Evolutionary conservation across 495 filamentous ascomycete species (phyloP).

Genomic region (Clavariopsis aquatica): DNA sequence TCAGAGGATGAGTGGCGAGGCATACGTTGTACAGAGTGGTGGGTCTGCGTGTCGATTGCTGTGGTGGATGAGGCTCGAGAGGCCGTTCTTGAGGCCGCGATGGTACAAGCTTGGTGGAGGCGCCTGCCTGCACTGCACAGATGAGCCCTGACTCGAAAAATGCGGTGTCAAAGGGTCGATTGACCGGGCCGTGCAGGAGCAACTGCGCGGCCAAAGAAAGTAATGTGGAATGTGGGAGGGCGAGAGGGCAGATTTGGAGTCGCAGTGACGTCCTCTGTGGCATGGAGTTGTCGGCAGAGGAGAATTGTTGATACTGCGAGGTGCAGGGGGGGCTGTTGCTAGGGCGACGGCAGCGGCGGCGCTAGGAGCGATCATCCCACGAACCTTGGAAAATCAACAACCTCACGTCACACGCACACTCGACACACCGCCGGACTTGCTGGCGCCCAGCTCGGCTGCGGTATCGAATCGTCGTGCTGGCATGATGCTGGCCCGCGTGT

Average conservation of each 20-base stretch:
- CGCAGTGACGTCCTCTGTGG: slow-evolving; percentile 9
- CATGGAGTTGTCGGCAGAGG: slow-evolving; percentile 6
- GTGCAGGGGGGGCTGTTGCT: slow-evolving; percentile 18
- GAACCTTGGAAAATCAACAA: too few species aligned
- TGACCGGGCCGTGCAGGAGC: slow-evolving; percentile 15
- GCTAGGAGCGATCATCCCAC: too few species aligned
- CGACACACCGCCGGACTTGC: too few species aligned
- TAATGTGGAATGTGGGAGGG: slow-evolving; percentile 29
- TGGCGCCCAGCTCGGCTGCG: too few species aligned
- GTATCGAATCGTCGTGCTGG: too few species aligned
- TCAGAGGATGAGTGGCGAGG: slow-evolving; percentile 7
- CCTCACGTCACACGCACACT: too few species aligned
- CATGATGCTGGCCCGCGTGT: too few species aligned
- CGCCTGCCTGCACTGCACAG: slow-evolving; percentile 19
- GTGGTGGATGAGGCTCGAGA: slow-evolving; percentile 27
- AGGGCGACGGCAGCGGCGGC: background rate
- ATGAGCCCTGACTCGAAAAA: background rate
- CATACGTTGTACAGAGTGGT: slow-evolving; percentile 33
- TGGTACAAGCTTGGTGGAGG: slow-evolving; percentile 23
- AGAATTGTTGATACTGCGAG: slow-evolving; percentile 8
- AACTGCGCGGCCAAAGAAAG: slow-evolving; percentile 25
- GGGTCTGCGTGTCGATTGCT: slow-evolving; percentile 11
- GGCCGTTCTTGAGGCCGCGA: slow-evolving; percentile 33
- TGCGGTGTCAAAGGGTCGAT: slow-evolving; percentile 10
- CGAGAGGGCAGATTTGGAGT: slow-evolving; percentile 13